Evolutionary conservation across 1,284 basidiomycete genomes (phyloP), one percentile per base, ranked within the genome.

Genomic region (Earliella scabrosa): DNA sequence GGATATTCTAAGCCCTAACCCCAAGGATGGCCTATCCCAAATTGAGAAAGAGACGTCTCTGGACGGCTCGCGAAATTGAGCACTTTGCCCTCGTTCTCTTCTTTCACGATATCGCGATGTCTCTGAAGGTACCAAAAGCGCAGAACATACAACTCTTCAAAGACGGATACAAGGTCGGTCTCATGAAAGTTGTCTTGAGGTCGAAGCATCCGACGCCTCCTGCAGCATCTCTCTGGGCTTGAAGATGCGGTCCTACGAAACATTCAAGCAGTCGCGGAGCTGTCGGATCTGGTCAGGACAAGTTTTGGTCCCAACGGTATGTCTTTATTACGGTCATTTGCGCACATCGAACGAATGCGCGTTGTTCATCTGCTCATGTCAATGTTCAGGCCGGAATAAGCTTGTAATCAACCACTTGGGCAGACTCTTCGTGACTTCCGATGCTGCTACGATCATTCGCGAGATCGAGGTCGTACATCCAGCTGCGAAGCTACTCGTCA

Each of bases 391-490:
- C 40, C 85, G 95, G 54, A 98, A 97, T 76, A 98, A 97, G 75
- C 87, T 98, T 58, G 79, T 98, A 68, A 95, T 98, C 77, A 98
- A 98, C 75, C 97, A 99, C 75, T 82, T 99, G 41, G 95, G 95
- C 54, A 85, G 88, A 70, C 82, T 98, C 45, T 99, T 99, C 75
- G 96, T 99, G 56, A 99, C 97, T 27, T 97, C 94, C 46, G 97
- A 99, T 83, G 97, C 97, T 8, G 97, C 97, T 10, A 99, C 97
- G 55, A 99, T 99, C 76, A 96, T 99, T 71, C 86, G 92, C 63
- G 97, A 99, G 77, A 88, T 98, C 72, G 97, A 99, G 72, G 95
- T 99, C 47, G 94, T 98, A 26, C 97, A 99, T 74, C 97, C 97
- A 0, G 97, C 97, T 5, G 97, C 95, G 27, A 99, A 98, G 75